Percentiles rank a stretch among this genome's conserved stretches.
Evolutionary conservation across 2,329 filamentous ascomycete genomes (phyloP).

Genomic region (Aspergillus sp.): DNA sequence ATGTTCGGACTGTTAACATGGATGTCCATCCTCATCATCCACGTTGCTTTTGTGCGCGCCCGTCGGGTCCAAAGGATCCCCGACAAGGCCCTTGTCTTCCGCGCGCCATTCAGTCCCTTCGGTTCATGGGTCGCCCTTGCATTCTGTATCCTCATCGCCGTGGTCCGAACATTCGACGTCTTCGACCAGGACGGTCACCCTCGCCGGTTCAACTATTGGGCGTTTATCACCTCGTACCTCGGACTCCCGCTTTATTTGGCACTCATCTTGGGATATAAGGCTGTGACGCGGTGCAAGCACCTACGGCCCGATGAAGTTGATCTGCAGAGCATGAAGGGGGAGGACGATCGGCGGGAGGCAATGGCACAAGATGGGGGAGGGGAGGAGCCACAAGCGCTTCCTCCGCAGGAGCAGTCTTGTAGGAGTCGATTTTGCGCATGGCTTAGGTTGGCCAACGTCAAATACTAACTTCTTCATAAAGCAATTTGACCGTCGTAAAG

Average conservation of each 20-base stretch:
- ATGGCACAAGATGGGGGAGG: background rate
- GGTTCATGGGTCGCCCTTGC: slow-evolving; percentile 68
- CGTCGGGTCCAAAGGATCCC: slow-evolving; percentile 61
- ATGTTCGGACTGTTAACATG: slow-evolving; percentile 67
- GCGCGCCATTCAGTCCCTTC: slow-evolving; percentile 66
- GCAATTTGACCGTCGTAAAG: too few species aligned
- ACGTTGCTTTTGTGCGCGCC: slow-evolving; percentile 65
- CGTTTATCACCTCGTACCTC: slow-evolving; percentile 74
- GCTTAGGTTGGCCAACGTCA: too few species aligned
- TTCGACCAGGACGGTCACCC: slow-evolving; percentile 56
- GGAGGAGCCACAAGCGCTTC: too few species aligned
- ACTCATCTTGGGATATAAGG: slow-evolving; percentile 68
- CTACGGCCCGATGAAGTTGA: slow-evolving; percentile 62
- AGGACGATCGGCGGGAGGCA: background rate
- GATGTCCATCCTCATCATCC: slow-evolving; percentile 67
- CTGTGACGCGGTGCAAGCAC: slow-evolving; percentile 53
- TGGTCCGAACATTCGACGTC: slow-evolving; percentile 80
- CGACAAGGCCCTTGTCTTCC: slow-evolving; percentile 59
- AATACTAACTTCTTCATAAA: too few species aligned
- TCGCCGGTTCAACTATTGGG: slow-evolving; percentile 67
- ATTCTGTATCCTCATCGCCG: slow-evolving; percentile 69
- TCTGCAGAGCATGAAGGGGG: slow-evolving; percentile 67
- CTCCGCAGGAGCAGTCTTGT: too few species aligned
- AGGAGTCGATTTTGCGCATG: too few species aligned
- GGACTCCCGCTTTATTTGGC: slow-evolving; percentile 73